Conservation (phyloP, 768 basidiomycete species). For the Collybiopsis luxurians region DNA sequence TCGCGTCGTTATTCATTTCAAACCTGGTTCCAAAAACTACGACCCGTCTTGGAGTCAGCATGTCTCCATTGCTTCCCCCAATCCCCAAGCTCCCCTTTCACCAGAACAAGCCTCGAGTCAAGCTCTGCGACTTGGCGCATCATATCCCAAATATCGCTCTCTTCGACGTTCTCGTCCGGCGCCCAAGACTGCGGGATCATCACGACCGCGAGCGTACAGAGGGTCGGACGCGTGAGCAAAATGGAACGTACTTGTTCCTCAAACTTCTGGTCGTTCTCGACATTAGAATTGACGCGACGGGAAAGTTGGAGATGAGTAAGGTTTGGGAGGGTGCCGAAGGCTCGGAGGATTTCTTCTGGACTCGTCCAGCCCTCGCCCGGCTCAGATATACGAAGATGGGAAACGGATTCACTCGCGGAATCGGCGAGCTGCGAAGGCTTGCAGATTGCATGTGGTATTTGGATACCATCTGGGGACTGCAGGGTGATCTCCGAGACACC, state of each 20-base stretch:
- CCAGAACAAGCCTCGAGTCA: conserved; percentile 3
- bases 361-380: conserved; percentile 33
- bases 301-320: conserved; percentile 39
- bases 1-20: neutral
- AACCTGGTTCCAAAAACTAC: neutral
- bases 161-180: conserved; percentile 1
- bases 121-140: neutral
- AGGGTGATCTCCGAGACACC: conserved; percentile 25
- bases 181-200: conserved; percentile 19
- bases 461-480: conserved; percentile 21
- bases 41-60: neutral
- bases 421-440: conserved; percentile 6
- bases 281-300: conserved; percentile 37
- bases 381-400: conserved; percentile 38
- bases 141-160: conserved; percentile 9
- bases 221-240: conserved; percentile 21
- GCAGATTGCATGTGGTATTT: conserved; percentile 4
- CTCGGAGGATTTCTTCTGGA: conserved; percentile 28
- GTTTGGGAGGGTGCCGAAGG: conserved; percentile 30
- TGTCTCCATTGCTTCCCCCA: conserved; percentile 1
- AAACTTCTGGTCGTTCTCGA: conserved; percentile 38
- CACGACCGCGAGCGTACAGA: conserved; percentile 27
- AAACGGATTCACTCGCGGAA: conserved; percentile 20
- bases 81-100: conserved; percentile 3
- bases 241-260: conserved; percentile 27